Conservation (phyloP, 371 early-diverging fungal genomes). For the Mortierella sp. region DNA sequence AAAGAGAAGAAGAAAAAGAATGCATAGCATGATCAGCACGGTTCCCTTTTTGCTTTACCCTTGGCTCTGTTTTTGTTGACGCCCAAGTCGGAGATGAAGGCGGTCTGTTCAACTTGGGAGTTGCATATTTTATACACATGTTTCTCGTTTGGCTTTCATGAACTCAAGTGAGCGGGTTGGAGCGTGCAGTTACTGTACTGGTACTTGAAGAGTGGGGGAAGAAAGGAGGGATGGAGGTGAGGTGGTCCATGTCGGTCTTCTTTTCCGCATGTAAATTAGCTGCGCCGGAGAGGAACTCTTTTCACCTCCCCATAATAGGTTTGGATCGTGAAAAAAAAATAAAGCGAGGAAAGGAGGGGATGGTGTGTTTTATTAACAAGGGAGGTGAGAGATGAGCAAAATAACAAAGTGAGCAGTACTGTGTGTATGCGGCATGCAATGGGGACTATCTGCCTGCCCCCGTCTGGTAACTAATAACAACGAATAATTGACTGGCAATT, state of each 20-base stretch:
- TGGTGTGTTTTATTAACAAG: not conserved
- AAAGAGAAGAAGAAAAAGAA: not conserved
- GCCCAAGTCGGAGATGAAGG: not conserved
- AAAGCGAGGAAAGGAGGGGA: not conserved
- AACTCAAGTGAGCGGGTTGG: not conserved
- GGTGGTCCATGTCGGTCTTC: not conserved
- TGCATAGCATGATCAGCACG: slow-evolving; percentile 2
- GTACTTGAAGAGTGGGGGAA: too few relatives aligned
- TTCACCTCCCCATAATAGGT: not conserved
- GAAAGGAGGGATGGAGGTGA: not conserved
- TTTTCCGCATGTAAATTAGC: not conserved
- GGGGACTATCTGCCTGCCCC: not conserved
- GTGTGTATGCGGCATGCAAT: not conserved
- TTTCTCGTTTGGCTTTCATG: not conserved
- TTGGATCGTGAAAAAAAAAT: not conserved
- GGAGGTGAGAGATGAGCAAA: not conserved
- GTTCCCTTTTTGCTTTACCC: not conserved
- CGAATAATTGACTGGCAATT: not conserved
- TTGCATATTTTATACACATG: not conserved
- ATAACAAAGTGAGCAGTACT: not conserved
- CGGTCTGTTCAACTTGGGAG: too few relatives aligned
- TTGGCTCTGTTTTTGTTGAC: not conserved
- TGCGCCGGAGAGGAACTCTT: not conserved
- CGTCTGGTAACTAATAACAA: not conserved
- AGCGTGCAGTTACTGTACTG: not conserved